Conservation (phyloP, 2,329 filamentous ascomycete species). For the Niveomyces coronatus region DNA sequence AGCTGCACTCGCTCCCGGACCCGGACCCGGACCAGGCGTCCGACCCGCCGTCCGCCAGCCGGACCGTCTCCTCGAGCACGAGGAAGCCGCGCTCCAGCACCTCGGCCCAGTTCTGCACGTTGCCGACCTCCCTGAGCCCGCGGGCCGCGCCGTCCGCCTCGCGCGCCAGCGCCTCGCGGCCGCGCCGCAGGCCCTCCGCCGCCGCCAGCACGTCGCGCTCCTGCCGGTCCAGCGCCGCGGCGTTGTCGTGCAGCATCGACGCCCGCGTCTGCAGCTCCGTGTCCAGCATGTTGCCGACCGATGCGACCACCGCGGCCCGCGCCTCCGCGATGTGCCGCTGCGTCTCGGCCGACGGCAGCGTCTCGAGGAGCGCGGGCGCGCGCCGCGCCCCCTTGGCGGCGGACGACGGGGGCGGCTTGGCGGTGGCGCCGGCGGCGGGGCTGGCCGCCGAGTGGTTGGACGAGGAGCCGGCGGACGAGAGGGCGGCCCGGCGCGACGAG, state of each 20-base stretch:
- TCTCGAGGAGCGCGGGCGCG: slow-evolving; percentile 21
- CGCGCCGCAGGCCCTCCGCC: slow-evolving; percentile 48
- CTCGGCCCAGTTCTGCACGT: slow-evolving; percentile 83
- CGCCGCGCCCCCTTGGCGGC: too few relatives aligned
- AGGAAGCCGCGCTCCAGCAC: slow-evolving; percentile 61
- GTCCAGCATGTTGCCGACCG: slow-evolving; percentile 61
- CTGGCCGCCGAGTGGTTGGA: background rate
- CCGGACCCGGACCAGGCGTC: slow-evolving; percentile 12
- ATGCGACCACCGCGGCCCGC: slow-evolving; percentile 48
- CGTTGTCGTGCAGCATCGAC: slow-evolving; percentile 58
- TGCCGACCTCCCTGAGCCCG: slow-evolving; percentile 66
- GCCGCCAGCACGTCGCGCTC: slow-evolving; percentile 53
- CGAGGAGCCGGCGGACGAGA: slow-evolving; percentile 1
- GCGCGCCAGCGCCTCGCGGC: slow-evolving; percentile 55
- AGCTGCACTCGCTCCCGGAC: slow-evolving; percentile 21
- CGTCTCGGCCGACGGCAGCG: slow-evolving; percentile 31
- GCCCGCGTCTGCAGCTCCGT: slow-evolving; percentile 58
- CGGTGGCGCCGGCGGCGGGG: slow-evolving; percentile 1
- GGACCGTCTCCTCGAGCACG: slow-evolving; percentile 53
- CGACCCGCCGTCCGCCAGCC: slow-evolving; percentile 34
- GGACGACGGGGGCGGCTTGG: slow-evolving; percentile 2
- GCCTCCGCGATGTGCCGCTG: slow-evolving; percentile 44
- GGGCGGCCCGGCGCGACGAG: slow-evolving; percentile 2
- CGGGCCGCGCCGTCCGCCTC: slow-evolving; percentile 52
- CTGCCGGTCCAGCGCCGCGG: slow-evolving; percentile 53